Evolutionary conservation across 78 protist genomes (phyloP), one percentile per base, ranked within the genome.

Genomic region (Chrysochromulina tobinii): DNA sequence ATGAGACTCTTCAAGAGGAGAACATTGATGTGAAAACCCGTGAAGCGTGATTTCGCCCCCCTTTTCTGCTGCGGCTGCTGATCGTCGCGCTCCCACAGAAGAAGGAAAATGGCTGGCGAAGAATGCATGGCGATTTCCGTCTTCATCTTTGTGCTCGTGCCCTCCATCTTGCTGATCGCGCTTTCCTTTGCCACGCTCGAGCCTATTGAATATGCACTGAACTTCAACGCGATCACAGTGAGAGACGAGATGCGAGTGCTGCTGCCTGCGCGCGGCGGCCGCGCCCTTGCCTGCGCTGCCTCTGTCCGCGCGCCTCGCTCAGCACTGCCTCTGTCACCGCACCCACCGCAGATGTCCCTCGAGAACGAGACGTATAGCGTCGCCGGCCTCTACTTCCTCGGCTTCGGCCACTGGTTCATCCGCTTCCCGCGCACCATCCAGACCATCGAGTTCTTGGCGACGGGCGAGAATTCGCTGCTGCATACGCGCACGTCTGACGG

Each of bases 401-500:
- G 83, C 57, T 50, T 73, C 3, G 57, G 57, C n/a, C 83, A 73
- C 21, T 2, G 38, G n/a, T 73, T 73, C 55, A 27, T 73, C 54
- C 15, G n/a, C 23, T 73, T 48, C 83, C 83, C 83, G 2, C 54
- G 57, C 23, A 15, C 12, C 25, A 73, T 73, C 83, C 83, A 68
- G 79, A 69, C 79, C 5, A 69, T 69, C 51, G 79, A 69, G 51
- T 69, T 69, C 79, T n/a, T 4, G 18, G 12, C 38, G 15, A 9
- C 12, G 4, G 51, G 51, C 79, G n/a, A 51, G 3, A 17, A 15
- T 4, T 38, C 38, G 38, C 54, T 73, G 18, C 83, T 73, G 55
- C 83, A 73, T 57, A 73, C 83, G 57, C 83, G 83, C 25, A 73
- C 83, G 57, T 1, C 83, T 1, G 83, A 73, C 21, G 83, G 83